Evolutionary conservation across 1,284 basidiomycete genomes (phyloP), one percentile per base, ranked within the genome.

Genomic region (Rugosomyces carneus): DNA sequence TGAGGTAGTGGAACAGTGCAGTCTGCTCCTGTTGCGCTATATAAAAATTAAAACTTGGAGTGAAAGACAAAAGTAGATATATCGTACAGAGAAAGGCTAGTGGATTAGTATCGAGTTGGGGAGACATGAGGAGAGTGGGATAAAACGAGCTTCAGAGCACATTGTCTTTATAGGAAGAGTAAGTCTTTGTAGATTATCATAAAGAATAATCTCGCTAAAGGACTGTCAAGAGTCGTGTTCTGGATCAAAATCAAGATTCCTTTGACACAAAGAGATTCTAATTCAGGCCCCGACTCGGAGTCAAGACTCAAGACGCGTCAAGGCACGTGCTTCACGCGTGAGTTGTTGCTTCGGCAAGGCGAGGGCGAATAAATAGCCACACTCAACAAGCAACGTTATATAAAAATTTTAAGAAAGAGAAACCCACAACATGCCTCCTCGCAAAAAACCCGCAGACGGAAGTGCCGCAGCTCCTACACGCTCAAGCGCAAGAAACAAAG

Each of bases 401-500:
- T 43, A 31, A 37, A 53, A 27, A 40, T 40, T 4, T 18, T 13
- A 36, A 37, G 19, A 21, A 42, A 37, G 8, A 40, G 40, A 21
- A 16, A n/a, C 47, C 45, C 36, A 45, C 27, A 48, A 54, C 48
- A 68, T 67, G 65, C 62, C 65, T 44, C 65, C 66, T 45, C 59
- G 63, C 43, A 65, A 65, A 44, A 67, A 67, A 56, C 50, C 57
- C 44, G 51, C 53, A 42, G 54, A 56, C 37, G 60, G 50, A 44
- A 48, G 49, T 42, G 40, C 60, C 40, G 43, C 60, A 35, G 57
- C 54, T n/a, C 63, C 64, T 15, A 63, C 63, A 3, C 59, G 64
- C 20, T 50, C 59, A 42, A 65, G 63, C 44, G 53, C 64, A 26
- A 57, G 62, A 53, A 59, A 38, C 19, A 63, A 59, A 44, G 49